Evolutionary conservation across 257 asterid genomes (phyloP), one percentile per base, ranked within the genome.

Genomic region (Anisodus acutangulus): DNA sequence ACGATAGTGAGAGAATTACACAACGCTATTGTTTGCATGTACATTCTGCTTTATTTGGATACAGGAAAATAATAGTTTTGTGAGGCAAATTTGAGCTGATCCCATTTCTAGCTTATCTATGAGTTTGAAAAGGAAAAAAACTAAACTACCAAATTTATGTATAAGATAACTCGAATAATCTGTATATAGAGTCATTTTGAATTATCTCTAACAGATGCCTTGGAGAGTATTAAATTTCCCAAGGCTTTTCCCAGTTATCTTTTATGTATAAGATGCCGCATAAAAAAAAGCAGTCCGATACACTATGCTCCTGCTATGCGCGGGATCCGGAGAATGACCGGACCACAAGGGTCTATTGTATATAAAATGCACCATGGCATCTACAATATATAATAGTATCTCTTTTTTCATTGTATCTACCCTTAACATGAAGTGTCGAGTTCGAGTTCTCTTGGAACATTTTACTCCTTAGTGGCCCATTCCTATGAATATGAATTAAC

Each of bases 131-230:
- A 19, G 13, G 9, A 35, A 37, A 31, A 35, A 13, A 12, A 13
- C 7, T 13, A 12, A 35, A 7, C 22, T 0, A 37, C 51, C 51
- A 68, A 68, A 37, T 68, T 37, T 68, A 37, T 15, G 76, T 15
- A 68, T 11, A 37, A 68, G 22, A 37, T 68, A 68, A 68, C 26
- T 37, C 76, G 76, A 68, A 68, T 68, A 68, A 37, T 68, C n/a
- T 68, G 3, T 68, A 68, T 37, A 37, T 15, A 68, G 51, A 58
- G 26, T 58, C 17, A 17, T 58, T 17, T 17, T 58, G 17, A 6
- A 68, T 37, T 39, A 15, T 68, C 26, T 37, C 51, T 68, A 37
- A 37, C 76, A 68, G 76, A 68, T 68, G 17, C 39, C 59, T 45
- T 45, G 9, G n/a, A 45, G 59, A 19, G 59, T 71, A 72, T 72